Evolutionary conservation across 371 early-diverging fungal species (phyloP), one percentile per base, ranked within the genome.

Genomic region (Coemansia sp.): DNA sequence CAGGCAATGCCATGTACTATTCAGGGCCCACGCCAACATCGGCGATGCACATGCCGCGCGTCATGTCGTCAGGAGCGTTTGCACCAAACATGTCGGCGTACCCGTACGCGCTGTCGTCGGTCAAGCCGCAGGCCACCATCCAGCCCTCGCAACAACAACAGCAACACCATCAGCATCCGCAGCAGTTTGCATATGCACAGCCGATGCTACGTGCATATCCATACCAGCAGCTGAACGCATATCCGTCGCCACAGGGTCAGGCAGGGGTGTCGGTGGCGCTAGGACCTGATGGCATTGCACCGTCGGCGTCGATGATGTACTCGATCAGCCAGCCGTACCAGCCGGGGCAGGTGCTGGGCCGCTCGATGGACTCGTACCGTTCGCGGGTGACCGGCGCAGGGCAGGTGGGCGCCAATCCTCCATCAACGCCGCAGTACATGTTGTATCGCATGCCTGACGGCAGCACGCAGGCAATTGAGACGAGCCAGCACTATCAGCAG

Each of bases 371-470:
- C 55, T 21, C 70, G 28, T 78, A 74, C 47, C 78, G 78, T 58
- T 48, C 78, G 39, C 69, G 78, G 20, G 6, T 72, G 28, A 12
- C 75, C 0, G 68, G 61, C 16, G 64, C 67, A 11, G 2, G 30
- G 20, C 20, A 52, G 5, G 14, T 62, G 18, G 58, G 37, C 5
- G 40, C 60, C 20, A 18, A 21, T 25, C 14, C 53, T 11, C 7
- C 71, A 2, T 51, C 18, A 1, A 2, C 68, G 16, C 39, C 69
- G 1, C 78, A 78, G 62, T 78, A 78, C 64, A 67, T 69, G 75
- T 48, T 72, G 20, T 78, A 78, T 47, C 69, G 78, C 16, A 69
- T 78, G 74, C 75, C 75, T 12, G 80, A 79, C 30, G 80, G 71
- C 26, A 58, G 77, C 9, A 65, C 69, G 1, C 79, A 79, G 25